phyloP scores from a whole-genome alignment of 768 basidiomycete species.

The Pulveroboletus sp. region DNA sequence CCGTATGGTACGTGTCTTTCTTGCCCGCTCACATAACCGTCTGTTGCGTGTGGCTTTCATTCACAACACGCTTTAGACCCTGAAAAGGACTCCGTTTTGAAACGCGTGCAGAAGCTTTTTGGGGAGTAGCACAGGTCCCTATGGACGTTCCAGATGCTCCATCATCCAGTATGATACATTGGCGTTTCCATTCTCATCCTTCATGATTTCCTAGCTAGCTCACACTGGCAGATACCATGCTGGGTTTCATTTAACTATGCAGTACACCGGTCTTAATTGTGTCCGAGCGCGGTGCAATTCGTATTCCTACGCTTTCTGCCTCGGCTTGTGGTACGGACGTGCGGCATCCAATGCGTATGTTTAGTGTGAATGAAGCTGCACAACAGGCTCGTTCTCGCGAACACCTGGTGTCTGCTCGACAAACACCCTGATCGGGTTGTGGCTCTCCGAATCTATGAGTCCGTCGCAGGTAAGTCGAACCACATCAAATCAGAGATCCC shows the following conservation, averaged over 20 bases:
- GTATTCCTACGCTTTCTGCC: conserved; percentile 7
- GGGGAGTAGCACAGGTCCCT: conserved; percentile 60
- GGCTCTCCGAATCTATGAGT: conserved; percentile 52
- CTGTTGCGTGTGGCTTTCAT: conserved; percentile 7
- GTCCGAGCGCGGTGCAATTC: conserved; percentile 13
- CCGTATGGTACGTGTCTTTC: conserved; percentile 74
- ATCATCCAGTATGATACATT: conserved; percentile 9
- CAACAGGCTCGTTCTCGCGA: conserved; percentile 64
- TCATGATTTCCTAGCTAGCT: conserved; percentile 6
- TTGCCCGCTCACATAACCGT: neutral
- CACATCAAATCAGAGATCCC: neutral
- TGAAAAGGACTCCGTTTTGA: conserved; percentile 90
- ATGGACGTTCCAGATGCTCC: conserved; percentile 12
- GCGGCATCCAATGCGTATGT: conserved; percentile 8
- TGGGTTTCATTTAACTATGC: conserved; percentile 23
- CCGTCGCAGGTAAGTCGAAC: conserved; percentile 6
- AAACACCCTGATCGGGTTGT: conserved; percentile 62
- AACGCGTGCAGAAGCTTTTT: conserved; percentile 93
- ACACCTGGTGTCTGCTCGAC: conserved; percentile 64
- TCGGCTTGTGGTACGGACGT: conserved; percentile 7
- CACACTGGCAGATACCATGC: conserved; percentile 18
- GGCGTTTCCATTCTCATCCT: conserved; percentile 1
- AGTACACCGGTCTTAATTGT: conserved; percentile 20
- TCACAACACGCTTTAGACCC: conserved; percentile 58
- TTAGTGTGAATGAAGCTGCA: conserved; percentile 54